Evolutionary conservation across 345 rosid genomes (phyloP), one percentile per base, ranked within the genome.

Genomic region (Clausena lansium): DNA sequence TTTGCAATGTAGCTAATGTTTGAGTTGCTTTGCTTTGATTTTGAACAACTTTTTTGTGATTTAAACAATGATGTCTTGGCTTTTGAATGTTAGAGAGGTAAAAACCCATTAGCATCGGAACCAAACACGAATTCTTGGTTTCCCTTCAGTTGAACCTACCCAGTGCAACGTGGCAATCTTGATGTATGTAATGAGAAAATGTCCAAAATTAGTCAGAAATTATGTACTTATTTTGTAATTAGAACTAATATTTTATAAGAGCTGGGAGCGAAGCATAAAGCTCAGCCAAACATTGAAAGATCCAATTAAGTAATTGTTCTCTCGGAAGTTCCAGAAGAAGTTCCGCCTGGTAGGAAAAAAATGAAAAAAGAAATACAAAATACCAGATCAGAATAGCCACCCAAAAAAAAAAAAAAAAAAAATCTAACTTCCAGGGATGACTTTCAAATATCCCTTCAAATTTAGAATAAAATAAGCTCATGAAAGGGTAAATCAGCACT

Each of bases 251-350:
- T 77, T 89, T 90, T 77, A 93, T 92, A 27, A 93, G 94, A 74
- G 92, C 89, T 36, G 98, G 98, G 62, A 93, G 91, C 64, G 89
- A 88, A 74, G 97, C 87, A 79, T 93, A 88, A 65, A 95, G 92
- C 79, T 92, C 99, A 35, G 91, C 88, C 88, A 95, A 84, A 91
- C 98, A 95, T 35, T 90, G 97, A 83, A 93, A 95, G 69, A 95
- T 87, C 98, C 98, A 95, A 80, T 86, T 92, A 71, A 95, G 92
- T 59, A 95, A 86, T 74, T 95, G 95, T 76, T 94, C 97, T 81
- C 85, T 85, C 10, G 97, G 99, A 61, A 95, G 92, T 89, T 95
- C 97, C 82, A 95, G 82, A 83, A 95, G 91, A 81, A 95, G 97
- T 79, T 93, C 97, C 11, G 99, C 99, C 99, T 95, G 91, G 79